Evolutionary conservation across 129 eudicot genomes (phyloP).

Genomic region (Arctium lappa): DNA sequence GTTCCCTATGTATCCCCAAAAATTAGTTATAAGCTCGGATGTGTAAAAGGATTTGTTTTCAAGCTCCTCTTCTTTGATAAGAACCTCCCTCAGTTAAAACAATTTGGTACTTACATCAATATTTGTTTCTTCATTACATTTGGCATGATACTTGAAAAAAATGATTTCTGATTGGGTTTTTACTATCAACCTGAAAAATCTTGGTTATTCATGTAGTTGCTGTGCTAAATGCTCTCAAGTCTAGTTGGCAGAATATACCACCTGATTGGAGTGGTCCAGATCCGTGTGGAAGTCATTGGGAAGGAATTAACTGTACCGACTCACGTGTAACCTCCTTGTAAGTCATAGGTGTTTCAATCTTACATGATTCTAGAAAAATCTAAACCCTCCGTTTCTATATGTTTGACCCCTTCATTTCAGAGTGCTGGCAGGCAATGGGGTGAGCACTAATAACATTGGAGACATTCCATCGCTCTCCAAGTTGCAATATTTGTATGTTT

Average conservation of each 20-base stretch:
- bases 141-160: neutral
- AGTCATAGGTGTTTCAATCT: conserved; percentile 16
- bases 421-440: conserved; percentile 49
- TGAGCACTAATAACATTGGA: conserved; percentile 46
- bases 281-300: conserved; percentile 87
- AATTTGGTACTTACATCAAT: neutral
- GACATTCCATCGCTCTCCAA: conserved; percentile 61
- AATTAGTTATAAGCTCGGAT: neutral
- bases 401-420: conserved; percentile 33
- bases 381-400: neutral
- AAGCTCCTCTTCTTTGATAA: too few species aligned
- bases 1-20: neutral
- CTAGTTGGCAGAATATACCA: conserved; percentile 76
- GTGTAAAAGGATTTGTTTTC: neutral
- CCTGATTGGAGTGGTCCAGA: conserved; percentile 76
- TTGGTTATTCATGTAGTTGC: conserved; percentile 40
- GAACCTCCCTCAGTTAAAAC: neutral
- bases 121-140: neutral
- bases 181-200: neutral
- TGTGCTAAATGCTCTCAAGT: conserved; percentile 47
- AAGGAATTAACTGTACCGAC: conserved; percentile 63
- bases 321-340: conserved; percentile 70
- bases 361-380: neutral
- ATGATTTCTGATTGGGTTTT: neutral
- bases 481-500: conserved; percentile 62